Base-by-base conservation (phyloP, 441 rosid species). In the Macaranga tanarius region DNA sequence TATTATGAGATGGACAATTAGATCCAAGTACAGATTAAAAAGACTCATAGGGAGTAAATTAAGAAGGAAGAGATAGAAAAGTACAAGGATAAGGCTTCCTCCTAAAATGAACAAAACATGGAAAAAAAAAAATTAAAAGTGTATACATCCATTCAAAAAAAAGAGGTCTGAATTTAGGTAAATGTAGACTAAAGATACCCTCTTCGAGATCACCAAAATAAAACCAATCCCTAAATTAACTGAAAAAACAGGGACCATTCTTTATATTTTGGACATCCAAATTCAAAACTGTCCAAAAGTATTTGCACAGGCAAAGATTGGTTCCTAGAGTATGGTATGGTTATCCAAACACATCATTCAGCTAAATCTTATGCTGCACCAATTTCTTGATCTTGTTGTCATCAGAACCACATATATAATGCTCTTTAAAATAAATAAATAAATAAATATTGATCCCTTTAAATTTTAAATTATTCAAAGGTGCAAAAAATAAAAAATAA, bases 271-370 rank as follows among this genome's bases (percentile, higher is more conserved):
- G 12, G 28, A 1, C 8, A 22, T 57, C 34, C 12, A n/a, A 23
- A 57, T 9, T 5, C 13, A 57, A 57, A 5, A 34, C 7, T 55
- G 25, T 55, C 26, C 15, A 13, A 23, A 57, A 57, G 31, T 57
- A n/a, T 6, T n/a, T 23, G 2, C 61, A 57, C 0, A 22, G 22
- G 20, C 6, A 57, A 20, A 56, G 6, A 4, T 10, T n/a, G 20
- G 61, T 57, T 23, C 61, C 16, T 22, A 57, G 25, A 23, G 11
- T 57, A 22, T 22, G 61, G 16, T 57, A 52, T 8, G 7, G 10
- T 52, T 55, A 5, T 57, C 34, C 61, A 57, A 57, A 57, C 61
- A 57, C 31, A 54, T 54, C 25, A 54, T 57, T 57, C 31, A 57
- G 16, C 16, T 57, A 25, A 55, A 57, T 0, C 56, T 52, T 19